Evolutionary conservation across 352 stramenopile species (phyloP).

Genomic region (Phytophthora litchii): DNA sequence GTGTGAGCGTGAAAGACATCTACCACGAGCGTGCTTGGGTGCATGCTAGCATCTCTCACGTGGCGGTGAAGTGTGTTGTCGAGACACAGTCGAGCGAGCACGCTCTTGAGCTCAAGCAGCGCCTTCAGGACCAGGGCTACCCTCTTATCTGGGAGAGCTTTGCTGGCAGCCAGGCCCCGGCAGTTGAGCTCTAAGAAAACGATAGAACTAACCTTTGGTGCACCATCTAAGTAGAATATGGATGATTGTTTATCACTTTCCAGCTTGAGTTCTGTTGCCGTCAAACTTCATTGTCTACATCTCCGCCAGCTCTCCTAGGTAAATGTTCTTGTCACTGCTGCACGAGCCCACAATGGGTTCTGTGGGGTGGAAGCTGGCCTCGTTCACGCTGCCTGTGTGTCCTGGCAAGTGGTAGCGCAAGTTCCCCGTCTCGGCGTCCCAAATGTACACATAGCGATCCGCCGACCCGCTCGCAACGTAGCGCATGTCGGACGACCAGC

Average conservation of each 20-base stretch:
- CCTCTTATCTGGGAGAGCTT: conserved; percentile 85
- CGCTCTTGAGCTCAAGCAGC: conserved; percentile 86
- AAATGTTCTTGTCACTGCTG: conserved; percentile 88
- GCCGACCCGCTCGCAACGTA: conserved; percentile 90
- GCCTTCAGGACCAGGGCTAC: conserved; percentile 87
- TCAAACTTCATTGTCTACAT: conserved; percentile 31
- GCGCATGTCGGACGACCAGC: conserved; percentile 90
- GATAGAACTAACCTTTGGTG: conserved; percentile 22
- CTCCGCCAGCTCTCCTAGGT: conserved; percentile 76
- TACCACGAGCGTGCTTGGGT: conserved; percentile 98
- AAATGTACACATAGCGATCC: conserved; percentile 95
- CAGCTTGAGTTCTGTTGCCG: conserved; percentile 2
- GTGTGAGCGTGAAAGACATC: conserved; percentile 96
- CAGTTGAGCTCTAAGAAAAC: conserved; percentile 37
- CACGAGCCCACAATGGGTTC: conserved; percentile 88
- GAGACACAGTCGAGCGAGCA: conserved; percentile 96
- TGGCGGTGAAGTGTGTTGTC: conserved; percentile 96
- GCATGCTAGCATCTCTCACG: conserved; percentile 94
- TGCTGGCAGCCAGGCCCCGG: conserved; percentile 17
- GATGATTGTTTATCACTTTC: conserved; percentile 30
- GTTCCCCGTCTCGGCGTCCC: conserved; percentile 91
- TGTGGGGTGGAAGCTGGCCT: conserved; percentile 90
- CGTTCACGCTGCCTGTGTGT: conserved; percentile 95
- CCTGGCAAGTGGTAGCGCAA: conserved; percentile 94
- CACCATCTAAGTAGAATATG: conserved; percentile 38